A percentile compares a stretch with the other conserved stretches of the same genome.
phyloP scores from a whole-genome alignment of 768 basidiomycete species.

The Mycena filopes region DNA sequence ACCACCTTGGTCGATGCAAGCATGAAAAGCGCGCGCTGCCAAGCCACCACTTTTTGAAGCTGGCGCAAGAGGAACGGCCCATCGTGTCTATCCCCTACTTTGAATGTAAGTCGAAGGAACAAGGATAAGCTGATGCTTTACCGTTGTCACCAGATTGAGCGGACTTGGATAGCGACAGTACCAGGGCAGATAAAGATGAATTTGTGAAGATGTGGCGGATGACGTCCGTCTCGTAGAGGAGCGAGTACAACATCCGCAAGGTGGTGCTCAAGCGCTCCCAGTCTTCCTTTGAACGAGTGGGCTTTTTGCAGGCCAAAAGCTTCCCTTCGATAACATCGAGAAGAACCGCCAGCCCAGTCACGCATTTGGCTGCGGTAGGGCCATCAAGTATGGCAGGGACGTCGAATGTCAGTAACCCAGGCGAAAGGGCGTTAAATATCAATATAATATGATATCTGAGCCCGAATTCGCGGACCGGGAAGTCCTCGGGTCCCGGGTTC shows the following conservation, averaged over 20 bases:
- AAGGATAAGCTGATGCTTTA: neutral
- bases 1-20: constrained; percentile 14
- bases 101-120: neutral
- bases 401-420: constrained; percentile 1
- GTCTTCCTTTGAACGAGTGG: neutral
- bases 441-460: neutral
- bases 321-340: constrained; percentile 20
- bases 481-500: constrained; percentile 1
- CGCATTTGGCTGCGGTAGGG: constrained; percentile 10
- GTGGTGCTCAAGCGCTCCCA: constrained; percentile 24
- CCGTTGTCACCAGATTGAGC: neutral
- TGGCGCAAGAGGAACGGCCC: constrained; percentile 15
- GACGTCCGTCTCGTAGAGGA: constrained; percentile 20
- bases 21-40: constrained; percentile 18
- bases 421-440: constrained; percentile 24
- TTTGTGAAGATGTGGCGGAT: constrained; percentile 14
- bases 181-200: constrained; percentile 10
- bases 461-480: constrained; percentile 16
- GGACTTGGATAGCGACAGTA: constrained; percentile 9
- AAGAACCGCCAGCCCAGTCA: constrained; percentile 10
- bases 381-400: constrained; percentile 4
- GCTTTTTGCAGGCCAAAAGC: neutral
- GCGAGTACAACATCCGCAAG: constrained; percentile 21
- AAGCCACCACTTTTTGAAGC: constrained; percentile 18
- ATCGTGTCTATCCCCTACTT: constrained; percentile 3